phyloP scores from a whole-genome alignment of 78 protist genomes.

The Dictyostelium brefeldianum region DNA sequence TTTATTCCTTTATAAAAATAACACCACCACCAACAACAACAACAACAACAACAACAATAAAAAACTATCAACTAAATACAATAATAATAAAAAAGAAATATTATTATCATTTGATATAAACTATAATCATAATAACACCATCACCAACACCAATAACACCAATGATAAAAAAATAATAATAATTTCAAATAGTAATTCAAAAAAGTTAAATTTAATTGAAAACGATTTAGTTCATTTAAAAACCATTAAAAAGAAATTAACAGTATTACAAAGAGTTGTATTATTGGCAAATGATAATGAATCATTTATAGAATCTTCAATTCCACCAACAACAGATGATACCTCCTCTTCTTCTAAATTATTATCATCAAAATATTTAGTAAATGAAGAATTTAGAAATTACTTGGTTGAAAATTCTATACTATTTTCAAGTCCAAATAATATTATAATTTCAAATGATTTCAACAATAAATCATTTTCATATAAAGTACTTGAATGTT shows the following conservation, averaged over 20 bases:
- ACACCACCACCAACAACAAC: not conserved
- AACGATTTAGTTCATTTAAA: slow-evolving; percentile 7
- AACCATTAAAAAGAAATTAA: slow-evolving; percentile 6
- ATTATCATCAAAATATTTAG: slow-evolving; percentile 37
- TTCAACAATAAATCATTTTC: not conserved
- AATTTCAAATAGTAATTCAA: not conserved
- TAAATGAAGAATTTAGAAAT: slow-evolving; percentile 35
- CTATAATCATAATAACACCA: not conserved
- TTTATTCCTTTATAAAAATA: not conserved
- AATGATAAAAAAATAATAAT: not conserved
- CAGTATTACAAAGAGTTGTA: slow-evolving; percentile 44
- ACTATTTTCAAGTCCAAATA: not conserved
- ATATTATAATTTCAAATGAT: not conserved
- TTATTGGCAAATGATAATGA: slow-evolving; percentile 38
- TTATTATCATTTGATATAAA: not conserved
- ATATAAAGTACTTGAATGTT: slow-evolving; percentile 42
- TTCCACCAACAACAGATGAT: not conserved
- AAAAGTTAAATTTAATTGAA: not conserved
- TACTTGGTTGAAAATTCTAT: not conserved
- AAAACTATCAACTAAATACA: not conserved
- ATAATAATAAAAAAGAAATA: not conserved
- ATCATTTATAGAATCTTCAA: slow-evolving; percentile 40
- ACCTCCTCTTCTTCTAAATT: too few relatives aligned
- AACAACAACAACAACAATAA: not conserved
- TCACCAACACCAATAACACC: not conserved